Conservation (phyloP, 2,329 filamentous ascomycete genomes). For the Penicillium glabrum region DNA sequence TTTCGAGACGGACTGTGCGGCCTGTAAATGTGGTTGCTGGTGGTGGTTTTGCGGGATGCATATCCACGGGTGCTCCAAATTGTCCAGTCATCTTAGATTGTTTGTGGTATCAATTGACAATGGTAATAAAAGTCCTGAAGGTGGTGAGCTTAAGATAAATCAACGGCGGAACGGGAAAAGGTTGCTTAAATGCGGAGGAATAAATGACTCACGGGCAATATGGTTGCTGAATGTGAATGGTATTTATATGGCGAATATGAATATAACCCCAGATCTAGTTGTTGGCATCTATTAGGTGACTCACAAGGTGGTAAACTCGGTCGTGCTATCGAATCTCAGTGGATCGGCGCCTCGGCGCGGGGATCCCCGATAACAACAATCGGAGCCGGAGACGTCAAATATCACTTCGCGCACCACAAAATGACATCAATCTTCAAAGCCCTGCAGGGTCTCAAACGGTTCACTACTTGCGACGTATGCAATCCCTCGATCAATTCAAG, state of each 20-base stretch:
- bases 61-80: slow-evolving; percentile 8
- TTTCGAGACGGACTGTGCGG: slow-evolving; percentile 18
- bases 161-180: neutral
- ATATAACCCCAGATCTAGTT: neutral
- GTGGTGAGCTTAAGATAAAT: neutral
- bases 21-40: slow-evolving; percentile 8
- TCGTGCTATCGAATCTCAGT: neutral
- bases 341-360: neutral
- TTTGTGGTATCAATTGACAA: neutral
- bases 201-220: neutral
- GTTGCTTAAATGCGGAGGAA: neutral
- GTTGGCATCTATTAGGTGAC: neutral
- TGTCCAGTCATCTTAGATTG: neutral
- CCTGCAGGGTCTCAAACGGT: slow-evolving; percentile 11
- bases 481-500: neutral
- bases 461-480: slow-evolving; percentile 16
- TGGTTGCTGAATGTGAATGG: neutral
- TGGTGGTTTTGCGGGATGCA: slow-evolving; percentile 6
- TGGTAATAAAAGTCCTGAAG: neutral
- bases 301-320: neutral
- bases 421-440: slow-evolving; percentile 10
- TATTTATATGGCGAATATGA: neutral
- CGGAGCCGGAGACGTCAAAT: neutral
- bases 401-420: neutral
- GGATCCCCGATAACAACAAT: neutral